A percentile compares a stretch with the other conserved stretches of the same genome.
Conservation (phyloP, 192 early-diverging fungal species). For the Lobosporangium transversale region DNA sequence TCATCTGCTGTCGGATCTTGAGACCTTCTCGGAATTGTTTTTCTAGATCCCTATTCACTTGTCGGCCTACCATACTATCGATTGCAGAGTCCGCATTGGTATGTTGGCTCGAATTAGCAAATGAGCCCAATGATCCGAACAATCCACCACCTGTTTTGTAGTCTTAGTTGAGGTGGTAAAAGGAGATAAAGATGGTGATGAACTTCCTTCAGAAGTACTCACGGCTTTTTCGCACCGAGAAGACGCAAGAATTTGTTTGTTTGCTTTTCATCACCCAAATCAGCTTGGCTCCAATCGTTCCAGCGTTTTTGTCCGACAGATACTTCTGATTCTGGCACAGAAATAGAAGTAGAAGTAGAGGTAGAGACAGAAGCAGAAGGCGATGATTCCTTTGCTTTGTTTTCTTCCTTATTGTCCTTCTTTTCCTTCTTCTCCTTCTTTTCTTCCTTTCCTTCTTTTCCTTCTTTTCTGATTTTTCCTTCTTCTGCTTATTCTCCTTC, state of each 20-base stretch:
- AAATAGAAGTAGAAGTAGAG: neutral
- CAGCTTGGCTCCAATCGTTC: constrained; percentile 73
- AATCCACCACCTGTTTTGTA: constrained; percentile 42
- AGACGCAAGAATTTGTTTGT: constrained; percentile 73
- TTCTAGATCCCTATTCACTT: constrained; percentile 64
- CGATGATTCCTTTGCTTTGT: constrained; percentile 6
- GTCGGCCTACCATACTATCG: constrained; percentile 57
- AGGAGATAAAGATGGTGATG: too few species aligned
- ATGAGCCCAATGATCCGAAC: constrained; percentile 51
- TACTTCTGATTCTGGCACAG: constrained; percentile 11
- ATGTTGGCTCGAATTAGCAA: constrained; percentile 9
- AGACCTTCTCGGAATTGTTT: constrained; percentile 68
- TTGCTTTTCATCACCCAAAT: constrained; percentile 62
- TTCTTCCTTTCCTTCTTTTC: constrained; percentile 46
- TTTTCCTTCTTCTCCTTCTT: constrained; percentile 49
- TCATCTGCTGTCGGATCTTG: constrained; percentile 61
- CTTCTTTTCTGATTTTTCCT: constrained; percentile 29
- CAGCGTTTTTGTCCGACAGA: constrained; percentile 50
- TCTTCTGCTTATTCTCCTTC: constrained; percentile 18
- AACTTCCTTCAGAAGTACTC: too few species aligned
- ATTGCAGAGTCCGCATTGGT: constrained; percentile 56
- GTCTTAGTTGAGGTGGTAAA: too few species aligned
- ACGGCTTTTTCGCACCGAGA: constrained; percentile 64
- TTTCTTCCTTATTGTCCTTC: constrained; percentile 25
- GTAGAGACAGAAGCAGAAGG: constrained; percentile 26